Evolutionary conservation across 805 yeast species (phyloP).

Genomic region (Candida pseudofarinosa): DNA sequence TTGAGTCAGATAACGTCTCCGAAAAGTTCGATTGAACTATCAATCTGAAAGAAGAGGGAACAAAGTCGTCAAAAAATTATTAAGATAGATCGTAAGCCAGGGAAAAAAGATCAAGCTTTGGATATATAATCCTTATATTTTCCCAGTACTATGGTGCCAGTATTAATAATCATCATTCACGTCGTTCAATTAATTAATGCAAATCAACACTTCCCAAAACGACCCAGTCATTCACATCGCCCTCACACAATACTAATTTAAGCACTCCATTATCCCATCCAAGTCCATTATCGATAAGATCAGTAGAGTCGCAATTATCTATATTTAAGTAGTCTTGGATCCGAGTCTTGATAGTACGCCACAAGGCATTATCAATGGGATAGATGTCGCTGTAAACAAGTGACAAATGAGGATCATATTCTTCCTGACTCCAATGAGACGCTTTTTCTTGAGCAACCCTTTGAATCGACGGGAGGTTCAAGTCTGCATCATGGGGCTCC

Average conservation of each 20-base stretch:
- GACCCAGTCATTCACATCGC: slow-evolving; percentile 68
- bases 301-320: slow-evolving; percentile 37
- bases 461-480: slow-evolving; percentile 27
- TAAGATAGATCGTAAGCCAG: too few species aligned
- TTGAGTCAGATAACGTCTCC: too few species aligned
- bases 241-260: slow-evolving; percentile 65
- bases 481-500: slow-evolving; percentile 11
- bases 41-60: too few species aligned
- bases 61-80: too few species aligned
- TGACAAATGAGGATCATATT: slow-evolving; percentile 71
- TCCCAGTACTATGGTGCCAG: too few species aligned
- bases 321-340: slow-evolving; percentile 61
- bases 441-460: slow-evolving; percentile 47
- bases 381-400: slow-evolving; percentile 61
- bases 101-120: too few species aligned
- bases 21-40: too few species aligned
- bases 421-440: slow-evolving; percentile 49
- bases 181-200: too few species aligned
- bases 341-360: slow-evolving; percentile 59
- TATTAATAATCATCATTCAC: too few species aligned
- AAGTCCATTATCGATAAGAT: slow-evolving; percentile 27
- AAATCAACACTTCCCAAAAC: slow-evolving; percentile 52
- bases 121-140: too few species aligned
- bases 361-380: slow-evolving; percentile 64
- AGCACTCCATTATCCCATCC: slow-evolving; percentile 71